A percentile compares a stretch with the other conserved stretches of the same genome.
phyloP scores from a whole-genome alignment of 352 stramenopile genomes.

The Peronospora destructor region DNA sequence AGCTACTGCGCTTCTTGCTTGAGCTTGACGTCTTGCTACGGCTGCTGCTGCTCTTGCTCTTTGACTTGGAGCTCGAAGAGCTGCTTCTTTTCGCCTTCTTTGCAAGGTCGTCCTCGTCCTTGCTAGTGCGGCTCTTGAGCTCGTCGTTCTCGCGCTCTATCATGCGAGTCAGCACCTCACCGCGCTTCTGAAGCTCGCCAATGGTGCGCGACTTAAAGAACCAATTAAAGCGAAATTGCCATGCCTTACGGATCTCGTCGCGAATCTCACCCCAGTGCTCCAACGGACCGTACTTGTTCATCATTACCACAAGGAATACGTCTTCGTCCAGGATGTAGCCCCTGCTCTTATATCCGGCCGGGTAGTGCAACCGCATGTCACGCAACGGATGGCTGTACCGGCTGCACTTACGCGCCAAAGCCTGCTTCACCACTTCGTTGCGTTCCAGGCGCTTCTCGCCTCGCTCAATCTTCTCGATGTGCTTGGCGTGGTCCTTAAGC shows the following conservation, averaged over 20 bases:
- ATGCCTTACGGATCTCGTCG: slow-evolving; percentile 95
- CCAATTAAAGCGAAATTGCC: slow-evolving; percentile 99
- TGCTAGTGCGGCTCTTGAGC: slow-evolving; percentile 59
- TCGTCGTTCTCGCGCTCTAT: slow-evolving; percentile 92
- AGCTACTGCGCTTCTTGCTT: slow-evolving; percentile 70
- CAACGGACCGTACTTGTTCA: slow-evolving; percentile 96
- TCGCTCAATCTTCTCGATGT: slow-evolving; percentile 94
- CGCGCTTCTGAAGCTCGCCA: slow-evolving; percentile 95
- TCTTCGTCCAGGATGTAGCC: slow-evolving; percentile 96
- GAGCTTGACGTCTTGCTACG: slow-evolving; percentile 50
- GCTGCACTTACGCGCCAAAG: slow-evolving; percentile 93
- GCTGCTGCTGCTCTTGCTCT: slow-evolving; percentile 43
- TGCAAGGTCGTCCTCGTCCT: slow-evolving; percentile 70
- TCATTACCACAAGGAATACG: slow-evolving; percentile 97
- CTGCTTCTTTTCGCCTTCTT: slow-evolving; percentile 74
- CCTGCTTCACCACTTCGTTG: slow-evolving; percentile 93
- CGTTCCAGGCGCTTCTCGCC: slow-evolving; percentile 94
- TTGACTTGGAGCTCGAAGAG: slow-evolving; percentile 61
- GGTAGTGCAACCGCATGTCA: slow-evolving; percentile 85
- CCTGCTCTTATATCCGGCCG: slow-evolving; percentile 89
- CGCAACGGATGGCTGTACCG: slow-evolving; percentile 90
- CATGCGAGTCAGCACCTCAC: slow-evolving; percentile 92
- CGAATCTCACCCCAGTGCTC: slow-evolving; percentile 95
- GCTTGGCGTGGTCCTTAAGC: slow-evolving; percentile 88
- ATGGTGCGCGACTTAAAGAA: slow-evolving; percentile 98